Conservation (phyloP, 768 basidiomycete species). For the Mycena haematopus region DNA sequence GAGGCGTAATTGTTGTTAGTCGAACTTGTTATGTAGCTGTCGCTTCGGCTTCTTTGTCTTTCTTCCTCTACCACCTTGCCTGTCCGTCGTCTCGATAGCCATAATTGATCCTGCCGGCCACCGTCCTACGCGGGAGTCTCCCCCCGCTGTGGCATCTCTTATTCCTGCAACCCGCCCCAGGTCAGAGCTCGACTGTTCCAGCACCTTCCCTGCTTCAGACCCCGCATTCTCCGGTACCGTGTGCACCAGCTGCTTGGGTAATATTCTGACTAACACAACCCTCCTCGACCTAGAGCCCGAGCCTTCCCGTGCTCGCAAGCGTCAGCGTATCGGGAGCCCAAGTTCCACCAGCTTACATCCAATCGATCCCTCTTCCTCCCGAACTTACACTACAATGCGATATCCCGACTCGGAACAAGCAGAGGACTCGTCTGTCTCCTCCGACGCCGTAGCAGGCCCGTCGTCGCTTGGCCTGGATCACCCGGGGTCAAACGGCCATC, state of each 20-base stretch:
- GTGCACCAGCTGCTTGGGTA: conserved; percentile 10
- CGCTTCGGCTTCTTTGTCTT: conserved; percentile 24
- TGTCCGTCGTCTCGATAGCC: conserved; percentile 9
- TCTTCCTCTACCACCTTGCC: conserved; percentile 27
- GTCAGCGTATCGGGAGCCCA: conserved; percentile 65
- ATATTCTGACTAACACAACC: conserved; percentile 19
- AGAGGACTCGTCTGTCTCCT: conserved; percentile 51
- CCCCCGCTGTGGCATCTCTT: conserved; percentile 60
- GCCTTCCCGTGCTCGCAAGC: conserved; percentile 66
- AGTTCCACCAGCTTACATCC: conserved; percentile 41
- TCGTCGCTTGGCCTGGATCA: conserved; percentile 52
- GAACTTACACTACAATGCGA: conserved; percentile 53
- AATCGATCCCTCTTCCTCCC: conserved; percentile 41
- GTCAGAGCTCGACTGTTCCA: conserved; percentile 34
- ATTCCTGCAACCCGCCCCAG: conserved; percentile 53
- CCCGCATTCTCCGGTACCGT: conserved; percentile 45
- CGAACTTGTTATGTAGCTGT: conserved; percentile 20
- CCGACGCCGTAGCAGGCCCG: conserved; percentile 59
- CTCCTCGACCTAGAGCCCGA: conserved; percentile 50
- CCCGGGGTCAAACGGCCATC: conserved; percentile 45
- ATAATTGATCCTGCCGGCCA: conserved; percentile 71
- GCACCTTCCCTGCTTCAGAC: conserved; percentile 35
- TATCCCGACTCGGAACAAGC: conserved; percentile 57
- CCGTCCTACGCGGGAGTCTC: conserved; percentile 61
- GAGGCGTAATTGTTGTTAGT: conserved; percentile 14